These are phyloP conservation scores for Backusella luteola DNA, from an alignment of 192 early-diverging fungal species.

Conservation along the genomic window DNA sequence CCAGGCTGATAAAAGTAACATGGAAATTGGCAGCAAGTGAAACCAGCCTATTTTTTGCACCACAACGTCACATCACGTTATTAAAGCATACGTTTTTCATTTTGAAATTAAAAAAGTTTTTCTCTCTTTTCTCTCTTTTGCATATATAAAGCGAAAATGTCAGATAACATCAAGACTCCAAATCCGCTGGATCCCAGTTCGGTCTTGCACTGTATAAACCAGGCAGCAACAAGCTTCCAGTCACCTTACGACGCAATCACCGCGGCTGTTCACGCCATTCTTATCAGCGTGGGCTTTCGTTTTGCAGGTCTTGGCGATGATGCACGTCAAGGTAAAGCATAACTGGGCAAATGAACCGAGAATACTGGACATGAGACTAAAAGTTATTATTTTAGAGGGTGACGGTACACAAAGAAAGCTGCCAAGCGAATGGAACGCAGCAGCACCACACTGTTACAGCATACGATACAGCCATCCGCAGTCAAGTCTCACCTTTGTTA, in stretches of 20 bases:
- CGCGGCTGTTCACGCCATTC: slow-evolving; percentile 54
- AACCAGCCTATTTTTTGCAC: neutral
- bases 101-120: neutral
- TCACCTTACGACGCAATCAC: slow-evolving; percentile 49
- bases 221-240: slow-evolving; percentile 22
- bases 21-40: too few species aligned
- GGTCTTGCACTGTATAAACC: slow-evolving; percentile 16
- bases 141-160: neutral
- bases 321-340: slow-evolving; percentile 31
- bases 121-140: neutral
- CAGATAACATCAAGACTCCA: neutral
- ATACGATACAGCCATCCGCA: slow-evolving; percentile 66
- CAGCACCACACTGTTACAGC: slow-evolving; percentile 54
- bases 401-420: slow-evolving; percentile 35
- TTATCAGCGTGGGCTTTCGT: slow-evolving; percentile 62
- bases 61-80: neutral
- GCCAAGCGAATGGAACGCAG: slow-evolving; percentile 58
- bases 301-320: slow-evolving; percentile 63
- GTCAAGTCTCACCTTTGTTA: slow-evolving; percentile 63
- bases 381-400: neutral
- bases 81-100: neutral
- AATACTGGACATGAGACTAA: too few species aligned
- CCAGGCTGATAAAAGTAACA: too few species aligned
- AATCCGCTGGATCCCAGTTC: slow-evolving; percentile 34
- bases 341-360: neutral